phyloP scores from a whole-genome alignment of 331 rosid species.

The Acacia concinna region DNA sequence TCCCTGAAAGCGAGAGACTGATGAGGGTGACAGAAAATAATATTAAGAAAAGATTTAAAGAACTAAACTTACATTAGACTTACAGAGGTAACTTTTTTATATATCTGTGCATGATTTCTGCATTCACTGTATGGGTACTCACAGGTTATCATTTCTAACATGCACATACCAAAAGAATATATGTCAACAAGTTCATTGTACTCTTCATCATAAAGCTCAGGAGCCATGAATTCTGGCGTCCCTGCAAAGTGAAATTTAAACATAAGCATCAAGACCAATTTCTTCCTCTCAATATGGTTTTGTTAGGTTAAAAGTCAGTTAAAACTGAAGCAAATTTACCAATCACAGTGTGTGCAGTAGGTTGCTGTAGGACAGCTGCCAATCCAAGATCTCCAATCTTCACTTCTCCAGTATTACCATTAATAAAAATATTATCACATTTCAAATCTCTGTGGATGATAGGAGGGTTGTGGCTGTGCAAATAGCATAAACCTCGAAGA shows the following conservation, averaged over 20 bases:
- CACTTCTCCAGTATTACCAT: constrained; percentile 79
- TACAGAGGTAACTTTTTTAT: constrained; percentile 85
- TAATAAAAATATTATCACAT: constrained; percentile 86
- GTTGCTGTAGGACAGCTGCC: constrained; percentile 86
- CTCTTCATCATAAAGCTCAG: constrained; percentile 92
- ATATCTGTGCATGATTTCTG: constrained; percentile 87
- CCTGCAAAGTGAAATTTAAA: constrained; percentile 45
- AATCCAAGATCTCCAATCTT: constrained; percentile 96
- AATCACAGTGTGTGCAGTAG: constrained; percentile 79
- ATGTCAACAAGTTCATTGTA: constrained; percentile 87
- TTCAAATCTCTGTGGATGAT: constrained; percentile 92
- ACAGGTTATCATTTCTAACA: constrained; percentile 82
- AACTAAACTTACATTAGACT: constrained; percentile 35
- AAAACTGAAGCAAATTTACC: constrained; percentile 46
- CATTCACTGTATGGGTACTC: constrained; percentile 95
- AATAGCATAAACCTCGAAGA: constrained; percentile 69
- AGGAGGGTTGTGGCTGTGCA: constrained; percentile 76
- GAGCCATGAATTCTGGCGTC: constrained; percentile 97
- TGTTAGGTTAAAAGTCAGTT: constrained; percentile 11
- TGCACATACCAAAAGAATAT: constrained; percentile 96
- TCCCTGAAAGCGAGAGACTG: constrained; percentile 53
- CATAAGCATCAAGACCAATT: constrained; percentile 1
- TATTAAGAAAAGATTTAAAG: constrained; percentile 2
- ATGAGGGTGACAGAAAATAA: neutral
- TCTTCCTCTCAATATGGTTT: neutral